A percentile compares a stretch with the other conserved stretches of the same genome.
Conservation (phyloP, 2,329 filamentous ascomycete species). For the Chaetomiaceae sp. region DNA sequence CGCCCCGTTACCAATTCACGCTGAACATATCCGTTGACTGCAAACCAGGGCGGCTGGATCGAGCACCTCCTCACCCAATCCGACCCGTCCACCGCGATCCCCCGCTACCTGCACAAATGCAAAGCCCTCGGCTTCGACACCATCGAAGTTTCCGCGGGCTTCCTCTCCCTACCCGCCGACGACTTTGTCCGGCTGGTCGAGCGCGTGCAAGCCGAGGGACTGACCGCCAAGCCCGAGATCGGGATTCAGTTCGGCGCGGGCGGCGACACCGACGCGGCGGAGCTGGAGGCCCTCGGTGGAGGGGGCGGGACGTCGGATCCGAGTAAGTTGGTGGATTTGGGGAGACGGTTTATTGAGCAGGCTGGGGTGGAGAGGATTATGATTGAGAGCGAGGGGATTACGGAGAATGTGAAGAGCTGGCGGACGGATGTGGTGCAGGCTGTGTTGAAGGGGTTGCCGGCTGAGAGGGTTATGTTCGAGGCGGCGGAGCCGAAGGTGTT, state of each 20-base stretch:
- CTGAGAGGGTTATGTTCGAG: conserved; percentile 52
- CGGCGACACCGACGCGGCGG: conserved; percentile 43
- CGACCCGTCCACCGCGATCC: conserved; percentile 38
- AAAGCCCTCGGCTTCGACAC: conserved; percentile 50
- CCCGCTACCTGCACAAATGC: conserved; percentile 46
- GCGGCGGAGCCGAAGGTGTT: conserved; percentile 50
- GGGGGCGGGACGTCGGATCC: conserved; percentile 40
- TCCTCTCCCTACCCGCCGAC: conserved; percentile 46
- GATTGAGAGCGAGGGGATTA: conserved; percentile 55
- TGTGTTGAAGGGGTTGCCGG: conserved; percentile 45
- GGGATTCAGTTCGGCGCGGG: conserved; percentile 53
- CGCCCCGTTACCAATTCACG: too few relatives aligned
- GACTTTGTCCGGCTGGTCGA: conserved; percentile 48
- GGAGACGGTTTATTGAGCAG: conserved; percentile 42
- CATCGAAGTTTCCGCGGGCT: conserved; percentile 47
- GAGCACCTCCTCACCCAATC: conserved; percentile 47
- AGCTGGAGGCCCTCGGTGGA: conserved; percentile 41
- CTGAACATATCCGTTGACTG: too few relatives aligned
- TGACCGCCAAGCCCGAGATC: conserved; percentile 49
- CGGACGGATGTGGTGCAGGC: conserved; percentile 48
- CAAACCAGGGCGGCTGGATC: conserved; percentile 43
- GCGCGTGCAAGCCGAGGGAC: conserved; percentile 37
- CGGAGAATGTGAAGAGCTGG: conserved; percentile 49
- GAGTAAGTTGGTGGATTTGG: conserved; percentile 42
- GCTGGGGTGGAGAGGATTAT: conserved; percentile 50